These are phyloP conservation scores for Paradendryphiella salina DNA, from an alignment of 2,329 filamentous ascomycete species.

Conservation along the genomic window DNA sequence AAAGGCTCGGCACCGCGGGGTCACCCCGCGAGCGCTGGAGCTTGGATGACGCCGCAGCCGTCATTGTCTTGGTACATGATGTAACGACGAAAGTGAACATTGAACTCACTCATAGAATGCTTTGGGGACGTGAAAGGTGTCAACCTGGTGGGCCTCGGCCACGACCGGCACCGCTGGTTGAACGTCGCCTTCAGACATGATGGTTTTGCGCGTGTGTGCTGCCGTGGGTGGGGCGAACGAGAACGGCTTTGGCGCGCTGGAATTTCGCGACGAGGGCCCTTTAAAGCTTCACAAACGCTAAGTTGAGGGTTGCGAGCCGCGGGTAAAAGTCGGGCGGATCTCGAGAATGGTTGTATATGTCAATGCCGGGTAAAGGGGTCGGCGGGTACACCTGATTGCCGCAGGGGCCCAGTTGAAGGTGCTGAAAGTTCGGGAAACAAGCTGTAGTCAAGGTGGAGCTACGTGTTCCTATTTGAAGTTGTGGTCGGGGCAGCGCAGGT, in stretches of 20 bases:
- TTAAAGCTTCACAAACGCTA: neutral
- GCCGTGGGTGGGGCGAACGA: slow-evolving; percentile 11
- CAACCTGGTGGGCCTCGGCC: slow-evolving; percentile 73
- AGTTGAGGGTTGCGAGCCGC: slow-evolving; percentile 7
- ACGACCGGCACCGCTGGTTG: slow-evolving; percentile 58
- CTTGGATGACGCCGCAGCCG: slow-evolving; percentile 16
- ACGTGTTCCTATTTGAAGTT: slow-evolving; percentile 5
- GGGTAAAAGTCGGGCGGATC: slow-evolving; percentile 8
- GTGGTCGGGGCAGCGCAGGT: neutral
- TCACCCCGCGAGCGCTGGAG: slow-evolving; percentile 35
- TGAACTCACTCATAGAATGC: slow-evolving; percentile 49
- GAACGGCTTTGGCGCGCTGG: slow-evolving; percentile 14
- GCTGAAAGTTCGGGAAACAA: slow-evolving; percentile 34
- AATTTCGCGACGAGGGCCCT: slow-evolving; percentile 8
- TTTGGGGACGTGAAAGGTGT: slow-evolving; percentile 68
- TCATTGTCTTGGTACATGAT: slow-evolving; percentile 22
- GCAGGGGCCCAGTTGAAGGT: slow-evolving; percentile 33
- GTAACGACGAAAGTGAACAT: slow-evolving; percentile 23
- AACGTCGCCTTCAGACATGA: slow-evolving; percentile 52
- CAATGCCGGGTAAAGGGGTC: slow-evolving; percentile 46
- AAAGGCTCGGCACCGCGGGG: slow-evolving; percentile 32
- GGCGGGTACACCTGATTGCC: slow-evolving; percentile 34
- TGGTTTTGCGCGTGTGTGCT: slow-evolving; percentile 16
- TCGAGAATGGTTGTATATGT: slow-evolving; percentile 30
- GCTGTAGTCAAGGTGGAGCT: slow-evolving; percentile 32